A percentile compares a stretch with the other conserved stretches of the same genome.
Conservation (phyloP, 805 yeast species). For the Metschnikowia lunata region DNA sequence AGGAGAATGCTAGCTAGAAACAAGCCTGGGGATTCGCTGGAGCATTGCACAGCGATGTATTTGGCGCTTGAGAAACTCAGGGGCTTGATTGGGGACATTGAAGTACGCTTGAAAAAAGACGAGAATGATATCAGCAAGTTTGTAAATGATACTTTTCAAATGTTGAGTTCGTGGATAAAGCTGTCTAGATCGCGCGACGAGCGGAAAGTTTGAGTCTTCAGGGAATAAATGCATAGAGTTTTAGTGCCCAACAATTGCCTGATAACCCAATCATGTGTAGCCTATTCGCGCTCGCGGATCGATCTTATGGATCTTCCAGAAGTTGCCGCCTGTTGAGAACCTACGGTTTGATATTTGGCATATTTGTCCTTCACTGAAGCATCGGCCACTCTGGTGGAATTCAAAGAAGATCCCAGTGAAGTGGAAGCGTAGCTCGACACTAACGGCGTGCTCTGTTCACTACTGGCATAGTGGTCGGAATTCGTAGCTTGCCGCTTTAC, state of each 20-base stretch:
- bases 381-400: constrained; percentile 9
- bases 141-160: constrained; percentile 19
- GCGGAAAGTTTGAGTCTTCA: constrained; percentile 1
- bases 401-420: constrained; percentile 1
- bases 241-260: too few relatives aligned
- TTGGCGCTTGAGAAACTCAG: constrained; percentile 17
- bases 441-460: background rate
- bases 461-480: background rate
- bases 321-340: constrained; percentile 3
- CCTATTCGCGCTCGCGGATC: constrained; percentile 13
- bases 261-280: background rate
- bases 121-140: constrained; percentile 22
- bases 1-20: background rate
- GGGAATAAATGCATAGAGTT: background rate
- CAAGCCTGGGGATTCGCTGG: background rate
- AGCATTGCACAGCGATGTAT: background rate
- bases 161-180: constrained; percentile 27
- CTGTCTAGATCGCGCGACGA: constrained; percentile 5
- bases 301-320: constrained; percentile 14
- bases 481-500: constrained; percentile 10
- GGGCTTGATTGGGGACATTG: constrained; percentile 35
- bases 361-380: constrained; percentile 22
- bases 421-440: constrained; percentile 1
- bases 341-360: constrained; percentile 20
- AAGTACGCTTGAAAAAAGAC: constrained; percentile 29